A percentile compares a stretch with the other conserved stretches of the same genome.
phyloP scores from a whole-genome alignment of 805 yeast species.

The Saturnispora saitoi region DNA sequence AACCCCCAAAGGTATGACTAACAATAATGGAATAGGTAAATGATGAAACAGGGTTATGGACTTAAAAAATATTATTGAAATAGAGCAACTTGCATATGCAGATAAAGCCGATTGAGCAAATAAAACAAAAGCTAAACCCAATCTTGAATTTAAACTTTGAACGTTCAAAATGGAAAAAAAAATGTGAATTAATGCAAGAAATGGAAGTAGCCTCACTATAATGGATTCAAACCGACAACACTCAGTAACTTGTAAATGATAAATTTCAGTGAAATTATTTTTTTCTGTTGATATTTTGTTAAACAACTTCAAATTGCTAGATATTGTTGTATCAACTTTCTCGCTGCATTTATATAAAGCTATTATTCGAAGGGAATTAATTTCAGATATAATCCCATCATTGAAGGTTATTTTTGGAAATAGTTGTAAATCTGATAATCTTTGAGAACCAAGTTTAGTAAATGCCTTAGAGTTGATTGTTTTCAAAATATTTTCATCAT shows the following conservation, averaged over 20 bases:
- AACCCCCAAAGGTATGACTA: not conserved
- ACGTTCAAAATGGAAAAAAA: conserved; percentile 33
- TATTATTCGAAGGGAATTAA: not conserved
- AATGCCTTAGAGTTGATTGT: conserved; percentile 30
- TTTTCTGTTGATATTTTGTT: not conserved
- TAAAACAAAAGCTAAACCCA: conserved; percentile 39
- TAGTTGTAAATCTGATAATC: not conserved
- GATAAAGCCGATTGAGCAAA: conserved; percentile 33
- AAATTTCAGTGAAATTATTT: not conserved
- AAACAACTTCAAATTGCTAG: not conserved
- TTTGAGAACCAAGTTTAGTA: not conserved
- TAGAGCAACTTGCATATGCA: conserved; percentile 34
- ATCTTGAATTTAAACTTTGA: conserved; percentile 36
- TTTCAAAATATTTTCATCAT: conserved; percentile 30
- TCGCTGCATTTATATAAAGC: not conserved
- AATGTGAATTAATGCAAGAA: conserved; percentile 18
- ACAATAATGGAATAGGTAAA: not conserved
- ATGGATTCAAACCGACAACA: conserved; percentile 3
- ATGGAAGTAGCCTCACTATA: conserved; percentile 10
- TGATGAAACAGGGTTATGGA: conserved; percentile 32
- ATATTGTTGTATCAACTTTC: not conserved
- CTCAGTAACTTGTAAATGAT: not conserved
- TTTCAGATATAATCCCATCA: conserved; percentile 3
- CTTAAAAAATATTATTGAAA: conserved; percentile 27
- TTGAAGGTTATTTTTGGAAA: not conserved